These are phyloP conservation scores for Aspergillus nomiae DNA, from an alignment of 2,329 filamentous ascomycete species.

Conservation along the genomic window DNA sequence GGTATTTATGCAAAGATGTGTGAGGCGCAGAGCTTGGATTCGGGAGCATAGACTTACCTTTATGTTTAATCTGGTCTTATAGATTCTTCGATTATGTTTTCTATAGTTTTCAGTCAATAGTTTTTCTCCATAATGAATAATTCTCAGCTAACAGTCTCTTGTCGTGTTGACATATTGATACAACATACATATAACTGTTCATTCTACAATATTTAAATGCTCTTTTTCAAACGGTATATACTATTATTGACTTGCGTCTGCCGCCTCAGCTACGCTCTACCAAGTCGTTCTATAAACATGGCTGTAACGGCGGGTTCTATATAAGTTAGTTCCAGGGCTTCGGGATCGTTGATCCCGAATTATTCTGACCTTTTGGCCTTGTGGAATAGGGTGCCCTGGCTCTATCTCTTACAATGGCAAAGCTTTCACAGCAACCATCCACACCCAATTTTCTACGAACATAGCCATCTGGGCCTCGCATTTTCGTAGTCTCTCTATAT, in stretches of 20 bases:
- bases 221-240: not conserved
- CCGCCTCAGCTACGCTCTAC: not conserved
- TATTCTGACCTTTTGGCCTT: too few species aligned
- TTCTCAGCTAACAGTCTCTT: not conserved
- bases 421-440: not conserved
- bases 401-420: too few species aligned
- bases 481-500: not conserved
- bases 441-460: not conserved
- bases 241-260: not conserved
- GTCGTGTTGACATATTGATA: not conserved
- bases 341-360: too few species aligned
- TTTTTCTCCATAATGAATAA: not conserved
- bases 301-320: too few species aligned
- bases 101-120: not conserved
- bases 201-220: not conserved
- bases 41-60: not conserved
- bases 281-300: not conserved
- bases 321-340: too few species aligned
- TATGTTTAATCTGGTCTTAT: not conserved
- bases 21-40: slow-evolving; percentile 38
- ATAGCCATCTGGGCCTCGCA: not conserved
- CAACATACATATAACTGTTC: not conserved
- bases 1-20: slow-evolving; percentile 47
- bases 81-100: too few species aligned
- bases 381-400: too few species aligned